phyloP scores from a whole-genome alignment of 495 filamentous ascomycete genomes.

The Neurospora sp. region DNA sequence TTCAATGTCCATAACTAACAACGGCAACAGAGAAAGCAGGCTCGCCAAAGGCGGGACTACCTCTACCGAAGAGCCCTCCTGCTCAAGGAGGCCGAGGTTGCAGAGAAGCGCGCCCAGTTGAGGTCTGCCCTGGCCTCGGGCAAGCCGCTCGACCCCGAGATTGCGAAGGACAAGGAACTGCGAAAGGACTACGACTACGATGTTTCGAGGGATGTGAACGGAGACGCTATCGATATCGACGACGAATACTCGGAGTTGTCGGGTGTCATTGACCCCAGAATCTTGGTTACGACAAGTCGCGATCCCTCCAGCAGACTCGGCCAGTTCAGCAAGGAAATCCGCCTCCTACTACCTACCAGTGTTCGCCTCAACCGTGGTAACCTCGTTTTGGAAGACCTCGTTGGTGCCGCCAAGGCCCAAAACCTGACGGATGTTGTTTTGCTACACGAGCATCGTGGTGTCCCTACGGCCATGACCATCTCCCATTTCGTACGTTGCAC shows the following conservation, averaged over 20 bases:
- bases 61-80: constrained; percentile 64
- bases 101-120: constrained; percentile 78
- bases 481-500: constrained; percentile 52
- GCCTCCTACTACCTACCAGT: constrained; percentile 78
- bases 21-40: constrained; percentile 49
- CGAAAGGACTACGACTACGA: constrained; percentile 91
- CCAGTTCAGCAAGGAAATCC: constrained; percentile 92
- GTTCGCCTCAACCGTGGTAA: constrained; percentile 91
- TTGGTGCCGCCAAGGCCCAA: constrained; percentile 65
- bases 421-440: constrained; percentile 77
- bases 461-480: constrained; percentile 81
- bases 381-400: constrained; percentile 73
- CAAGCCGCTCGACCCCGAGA: constrained; percentile 74
- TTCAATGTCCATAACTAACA: constrained; percentile 13
- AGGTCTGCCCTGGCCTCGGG: constrained; percentile 69
- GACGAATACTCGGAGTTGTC: constrained; percentile 52
- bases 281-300: constrained; percentile 86
- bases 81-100: constrained; percentile 84
- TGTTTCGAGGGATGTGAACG: constrained; percentile 55
- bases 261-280: constrained; percentile 21
- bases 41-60: constrained; percentile 83
- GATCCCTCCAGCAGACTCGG: constrained; percentile 75
- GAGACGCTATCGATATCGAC: constrained; percentile 66
- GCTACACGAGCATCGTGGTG: constrained; percentile 88
- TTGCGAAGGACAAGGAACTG: constrained; percentile 79